phyloP scores from a whole-genome alignment of 2,329 filamentous ascomycete genomes.

The Fusarium graminum region DNA sequence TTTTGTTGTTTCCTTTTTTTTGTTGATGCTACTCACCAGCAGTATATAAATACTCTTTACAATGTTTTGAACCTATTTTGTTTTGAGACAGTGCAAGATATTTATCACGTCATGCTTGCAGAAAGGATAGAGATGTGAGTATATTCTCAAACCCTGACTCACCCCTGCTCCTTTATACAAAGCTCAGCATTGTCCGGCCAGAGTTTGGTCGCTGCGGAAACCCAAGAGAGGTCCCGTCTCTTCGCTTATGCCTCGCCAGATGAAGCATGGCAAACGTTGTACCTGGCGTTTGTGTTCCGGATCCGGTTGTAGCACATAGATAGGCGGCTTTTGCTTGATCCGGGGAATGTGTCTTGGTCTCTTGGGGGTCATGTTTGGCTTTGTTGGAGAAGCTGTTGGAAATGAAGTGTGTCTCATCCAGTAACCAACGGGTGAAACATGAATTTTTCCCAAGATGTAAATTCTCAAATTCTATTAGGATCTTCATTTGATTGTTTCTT shows the following conservation, averaged over 20 bases:
- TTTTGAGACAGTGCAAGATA: neutral
- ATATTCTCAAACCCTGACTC: neutral
- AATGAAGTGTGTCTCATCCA: too few species aligned
- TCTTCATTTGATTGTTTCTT: too few species aligned
- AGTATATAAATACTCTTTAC: neutral
- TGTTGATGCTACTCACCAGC: neutral
- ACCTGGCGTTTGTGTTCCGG: constrained; percentile 21
- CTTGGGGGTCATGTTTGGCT: too few species aligned
- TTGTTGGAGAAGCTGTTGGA: too few species aligned
- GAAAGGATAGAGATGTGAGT: neutral
- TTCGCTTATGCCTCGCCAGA: constrained; percentile 30
- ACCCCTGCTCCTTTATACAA: constrained; percentile 12
- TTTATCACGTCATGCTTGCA: neutral
- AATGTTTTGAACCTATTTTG: neutral
- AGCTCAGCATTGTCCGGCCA: neutral
- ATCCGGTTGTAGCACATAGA: constrained; percentile 22
- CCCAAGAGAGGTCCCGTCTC: neutral
- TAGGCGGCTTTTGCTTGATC: neutral
- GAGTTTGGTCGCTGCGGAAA: constrained; percentile 14
- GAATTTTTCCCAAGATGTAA: too few species aligned
- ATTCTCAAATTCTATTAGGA: too few species aligned
- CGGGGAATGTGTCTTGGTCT: too few species aligned
- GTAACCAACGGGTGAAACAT: too few species aligned
- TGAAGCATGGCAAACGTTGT: constrained; percentile 30
- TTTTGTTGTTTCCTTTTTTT: neutral